A percentile compares a stretch with the other conserved stretches of the same genome.
Conservation (phyloP, 176 grass and related monocot genomes). For the Aegilops sharonensis region DNA sequence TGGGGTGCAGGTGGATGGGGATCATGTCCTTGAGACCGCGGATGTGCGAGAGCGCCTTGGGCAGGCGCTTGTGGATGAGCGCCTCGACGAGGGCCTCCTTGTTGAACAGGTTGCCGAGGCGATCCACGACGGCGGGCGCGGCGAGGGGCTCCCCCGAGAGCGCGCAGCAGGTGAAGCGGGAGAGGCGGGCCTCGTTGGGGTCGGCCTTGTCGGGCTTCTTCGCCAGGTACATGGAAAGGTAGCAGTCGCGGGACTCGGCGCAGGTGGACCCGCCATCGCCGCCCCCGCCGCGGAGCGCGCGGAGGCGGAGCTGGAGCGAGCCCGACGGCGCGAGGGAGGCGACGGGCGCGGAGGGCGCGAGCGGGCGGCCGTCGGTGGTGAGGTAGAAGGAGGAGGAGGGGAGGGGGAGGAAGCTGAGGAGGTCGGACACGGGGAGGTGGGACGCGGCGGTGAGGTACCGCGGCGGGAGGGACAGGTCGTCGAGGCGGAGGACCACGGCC, state of each 20-base stretch:
- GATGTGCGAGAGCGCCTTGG: slow-evolving; percentile 72
- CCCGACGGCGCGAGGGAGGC: slow-evolving; percentile 28
- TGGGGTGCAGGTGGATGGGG: slow-evolving; percentile 63
- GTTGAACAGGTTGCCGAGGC: slow-evolving; percentile 88
- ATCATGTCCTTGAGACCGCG: slow-evolving; percentile 87
- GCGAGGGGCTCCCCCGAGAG: slow-evolving; percentile 80
- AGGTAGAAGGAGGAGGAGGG: slow-evolving; percentile 56
- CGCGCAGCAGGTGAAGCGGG: slow-evolving; percentile 87
- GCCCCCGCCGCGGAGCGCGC: slow-evolving; percentile 75
- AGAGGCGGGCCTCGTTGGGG: slow-evolving; percentile 86
- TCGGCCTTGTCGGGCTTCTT: slow-evolving; percentile 99
- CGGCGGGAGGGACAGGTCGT: slow-evolving; percentile 40
- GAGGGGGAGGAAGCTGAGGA: slow-evolving; percentile 47
- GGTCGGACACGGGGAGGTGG: slow-evolving; percentile 45
- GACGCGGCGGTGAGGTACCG: slow-evolving; percentile 47
- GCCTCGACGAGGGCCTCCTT: slow-evolving; percentile 98
- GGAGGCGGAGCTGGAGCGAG: slow-evolving; percentile 46
- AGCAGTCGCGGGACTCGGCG: slow-evolving; percentile 97
- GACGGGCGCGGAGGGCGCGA: slow-evolving; percentile 25
- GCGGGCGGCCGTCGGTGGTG: slow-evolving; percentile 52
- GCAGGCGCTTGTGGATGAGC: slow-evolving; percentile 77
- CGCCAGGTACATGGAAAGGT: slow-evolving; percentile 90
- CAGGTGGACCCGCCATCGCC: slow-evolving; percentile 94
- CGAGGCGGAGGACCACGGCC: slow-evolving; percentile 40
- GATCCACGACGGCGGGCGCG: slow-evolving; percentile 58